Evolutionary conservation across 805 yeast genomes (phyloP).

Genomic region (Zygoascus ofunaensis): DNA sequence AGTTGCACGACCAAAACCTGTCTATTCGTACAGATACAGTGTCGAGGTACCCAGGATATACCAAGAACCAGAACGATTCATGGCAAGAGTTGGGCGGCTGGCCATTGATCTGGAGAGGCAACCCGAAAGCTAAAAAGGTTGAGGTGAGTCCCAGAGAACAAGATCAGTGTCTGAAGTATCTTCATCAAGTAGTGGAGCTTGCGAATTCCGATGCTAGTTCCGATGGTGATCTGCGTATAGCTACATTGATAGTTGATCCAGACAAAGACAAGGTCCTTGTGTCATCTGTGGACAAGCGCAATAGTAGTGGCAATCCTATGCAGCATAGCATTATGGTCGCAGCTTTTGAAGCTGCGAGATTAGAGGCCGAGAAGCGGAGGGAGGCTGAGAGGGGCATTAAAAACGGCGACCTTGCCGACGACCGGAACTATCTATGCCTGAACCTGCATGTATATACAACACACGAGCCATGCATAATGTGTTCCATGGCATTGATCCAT

Average conservation of each 20-base stretch:
- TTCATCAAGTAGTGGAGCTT: constrained; percentile 23
- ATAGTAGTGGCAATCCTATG: constrained; percentile 38
- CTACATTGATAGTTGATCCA: constrained; percentile 59
- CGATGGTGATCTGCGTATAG: constrained; percentile 35
- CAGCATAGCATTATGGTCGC: constrained; percentile 72
- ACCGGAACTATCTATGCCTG: constrained; percentile 55
- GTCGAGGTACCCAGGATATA: constrained; percentile 57
- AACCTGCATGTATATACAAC: constrained; percentile 74
- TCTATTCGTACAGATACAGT: constrained; percentile 28
- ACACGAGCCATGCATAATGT: constrained; percentile 96
- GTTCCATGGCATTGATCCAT: constrained; percentile 91
- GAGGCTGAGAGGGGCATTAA: background rate
- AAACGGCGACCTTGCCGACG: constrained; percentile 5
- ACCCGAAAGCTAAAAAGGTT: constrained; percentile 45
- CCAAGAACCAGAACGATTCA: constrained; percentile 51
- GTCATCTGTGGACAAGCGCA: constrained; percentile 34
- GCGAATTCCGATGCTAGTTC: constrained; percentile 16
- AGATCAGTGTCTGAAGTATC: constrained; percentile 31
- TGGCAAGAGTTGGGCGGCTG: constrained; percentile 59
- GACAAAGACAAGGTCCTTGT: constrained; percentile 34
- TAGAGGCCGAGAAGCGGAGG: constrained; percentile 38
- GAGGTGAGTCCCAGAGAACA: constrained; percentile 42
- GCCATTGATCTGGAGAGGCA: constrained; percentile 95
- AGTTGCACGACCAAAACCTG: background rate
- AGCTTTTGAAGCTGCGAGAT: constrained; percentile 51